Evolutionary conservation across 306 rosid species (phyloP).

Genomic region (Spatholobus suberectus): DNA sequence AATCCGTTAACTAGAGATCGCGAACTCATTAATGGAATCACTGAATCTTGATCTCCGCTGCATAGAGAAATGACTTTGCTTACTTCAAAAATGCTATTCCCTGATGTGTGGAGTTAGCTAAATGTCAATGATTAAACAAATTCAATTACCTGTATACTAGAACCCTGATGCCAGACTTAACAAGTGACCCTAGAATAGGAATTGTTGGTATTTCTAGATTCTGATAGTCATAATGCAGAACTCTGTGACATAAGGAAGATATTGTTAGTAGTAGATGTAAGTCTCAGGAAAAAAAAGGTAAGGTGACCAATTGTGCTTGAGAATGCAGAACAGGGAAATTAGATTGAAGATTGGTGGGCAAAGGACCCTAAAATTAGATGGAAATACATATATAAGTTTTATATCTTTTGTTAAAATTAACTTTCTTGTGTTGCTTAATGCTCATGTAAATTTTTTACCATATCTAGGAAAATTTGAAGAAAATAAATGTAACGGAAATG

Average conservation of each 20-base stretch:
- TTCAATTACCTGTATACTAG: slow-evolving; percentile 49
- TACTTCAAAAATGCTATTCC: background rate
- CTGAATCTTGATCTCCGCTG: slow-evolving; percentile 61
- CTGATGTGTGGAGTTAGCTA: background rate
- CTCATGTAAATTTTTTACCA: background rate
- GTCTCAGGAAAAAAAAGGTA: background rate
- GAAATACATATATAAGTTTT: background rate
- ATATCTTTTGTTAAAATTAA: background rate
- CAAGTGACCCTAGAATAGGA: slow-evolving; percentile 43
- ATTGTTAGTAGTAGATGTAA: background rate
- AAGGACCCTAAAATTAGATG: background rate
- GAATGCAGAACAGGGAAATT: background rate
- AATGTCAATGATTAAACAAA: background rate
- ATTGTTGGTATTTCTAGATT: slow-evolving; percentile 44
- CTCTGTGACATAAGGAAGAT: slow-evolving; percentile 5
- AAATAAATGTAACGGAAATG: background rate
- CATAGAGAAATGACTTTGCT: background rate
- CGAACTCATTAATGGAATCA: slow-evolving; percentile 43
- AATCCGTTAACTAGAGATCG: slow-evolving; percentile 40
- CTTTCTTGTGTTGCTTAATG: background rate
- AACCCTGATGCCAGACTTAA: slow-evolving; percentile 47
- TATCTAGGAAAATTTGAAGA: background rate
- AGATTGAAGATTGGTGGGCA: background rate
- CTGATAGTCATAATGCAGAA: slow-evolving; percentile 34
- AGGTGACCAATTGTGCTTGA: background rate